Conservation (phyloP, 2,329 filamentous ascomycete species). For the Calonectria honghensis region DNA sequence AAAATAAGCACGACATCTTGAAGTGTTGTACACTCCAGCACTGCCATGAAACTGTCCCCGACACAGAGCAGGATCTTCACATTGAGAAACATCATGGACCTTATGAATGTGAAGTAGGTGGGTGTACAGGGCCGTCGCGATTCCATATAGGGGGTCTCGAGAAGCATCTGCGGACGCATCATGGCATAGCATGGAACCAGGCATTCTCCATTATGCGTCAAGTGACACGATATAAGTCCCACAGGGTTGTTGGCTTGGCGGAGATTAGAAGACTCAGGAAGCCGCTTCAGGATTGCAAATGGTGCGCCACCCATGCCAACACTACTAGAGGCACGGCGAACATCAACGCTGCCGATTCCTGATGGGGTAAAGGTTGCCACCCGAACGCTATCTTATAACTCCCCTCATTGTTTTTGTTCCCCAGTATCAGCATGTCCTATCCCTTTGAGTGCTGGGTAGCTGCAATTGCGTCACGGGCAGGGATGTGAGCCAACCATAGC, state of each 20-base stretch:
- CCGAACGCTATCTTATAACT: neutral
- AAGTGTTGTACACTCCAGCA: constrained; percentile 1
- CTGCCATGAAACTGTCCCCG: neutral
- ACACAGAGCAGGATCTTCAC: neutral
- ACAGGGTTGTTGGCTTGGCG: neutral
- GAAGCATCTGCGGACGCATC: neutral
- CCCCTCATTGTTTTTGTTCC: neutral
- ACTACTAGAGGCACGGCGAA: no score
- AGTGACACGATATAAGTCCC: no score
- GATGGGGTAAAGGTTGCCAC: neutral
- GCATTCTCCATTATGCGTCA: no score
- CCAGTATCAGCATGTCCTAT: neutral
- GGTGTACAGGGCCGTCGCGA: neutral
- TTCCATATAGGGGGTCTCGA: neutral
- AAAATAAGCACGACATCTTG: neutral
- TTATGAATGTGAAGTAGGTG: constrained; percentile 2
- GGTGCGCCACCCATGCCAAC: neutral
- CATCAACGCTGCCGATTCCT: neutral
- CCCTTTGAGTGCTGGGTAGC: no score
- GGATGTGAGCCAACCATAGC: no score
- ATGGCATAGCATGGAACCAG: no score
- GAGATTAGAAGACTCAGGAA: neutral
- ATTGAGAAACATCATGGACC: neutral
- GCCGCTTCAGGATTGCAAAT: neutral
- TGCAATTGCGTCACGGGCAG: no score